These are phyloP conservation scores for Rhodotorula babjevae DNA, from an alignment of 768 basidiomycete genomes.

Conservation along the genomic window DNA sequence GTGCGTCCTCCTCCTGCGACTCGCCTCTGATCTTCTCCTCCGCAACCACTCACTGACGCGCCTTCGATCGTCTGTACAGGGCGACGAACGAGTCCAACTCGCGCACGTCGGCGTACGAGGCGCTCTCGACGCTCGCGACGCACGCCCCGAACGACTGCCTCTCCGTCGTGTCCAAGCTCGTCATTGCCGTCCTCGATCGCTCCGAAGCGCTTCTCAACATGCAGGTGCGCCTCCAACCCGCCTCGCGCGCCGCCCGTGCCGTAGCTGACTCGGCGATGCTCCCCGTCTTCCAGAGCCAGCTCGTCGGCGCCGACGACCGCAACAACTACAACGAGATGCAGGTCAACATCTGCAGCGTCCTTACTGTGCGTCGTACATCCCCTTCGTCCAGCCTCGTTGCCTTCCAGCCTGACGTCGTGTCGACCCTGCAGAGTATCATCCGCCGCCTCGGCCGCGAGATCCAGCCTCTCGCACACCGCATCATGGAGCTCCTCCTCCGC, in stretches of 20 bases:
- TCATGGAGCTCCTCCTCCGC: slow-evolving; percentile 85
- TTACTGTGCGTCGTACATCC: slow-evolving; percentile 60
- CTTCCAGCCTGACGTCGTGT: not conserved
- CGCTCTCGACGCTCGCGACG: slow-evolving; percentile 78
- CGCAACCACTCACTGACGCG: too few relatives aligned
- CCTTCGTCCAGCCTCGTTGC: too few relatives aligned
- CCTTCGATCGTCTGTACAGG: slow-evolving; percentile 42
- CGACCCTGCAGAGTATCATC: slow-evolving; percentile 62
- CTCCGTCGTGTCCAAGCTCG: slow-evolving; percentile 72
- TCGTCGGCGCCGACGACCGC: slow-evolving; percentile 88
- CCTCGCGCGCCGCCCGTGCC: slow-evolving; percentile 4
- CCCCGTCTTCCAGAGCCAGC: slow-evolving; percentile 65
- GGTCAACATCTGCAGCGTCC: slow-evolving; percentile 85
- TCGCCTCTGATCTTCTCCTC: too few relatives aligned
- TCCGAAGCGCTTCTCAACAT: slow-evolving; percentile 82
- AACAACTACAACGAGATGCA: slow-evolving; percentile 99
- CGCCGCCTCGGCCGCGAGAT: slow-evolving; percentile 78
- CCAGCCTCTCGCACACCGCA: slow-evolving; percentile 80
- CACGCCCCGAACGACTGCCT: slow-evolving; percentile 76
- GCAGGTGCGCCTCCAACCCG: slow-evolving; percentile 57
- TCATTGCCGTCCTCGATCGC: slow-evolving; percentile 73
- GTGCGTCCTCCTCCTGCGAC: slow-evolving; percentile 50
- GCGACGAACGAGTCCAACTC: slow-evolving; percentile 83
- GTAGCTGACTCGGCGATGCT: too few relatives aligned
- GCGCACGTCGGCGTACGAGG: slow-evolving; percentile 92